These are phyloP conservation scores for Salix viminalis DNA, from an alignment of 345 rosid species.

Conservation along the genomic window DNA sequence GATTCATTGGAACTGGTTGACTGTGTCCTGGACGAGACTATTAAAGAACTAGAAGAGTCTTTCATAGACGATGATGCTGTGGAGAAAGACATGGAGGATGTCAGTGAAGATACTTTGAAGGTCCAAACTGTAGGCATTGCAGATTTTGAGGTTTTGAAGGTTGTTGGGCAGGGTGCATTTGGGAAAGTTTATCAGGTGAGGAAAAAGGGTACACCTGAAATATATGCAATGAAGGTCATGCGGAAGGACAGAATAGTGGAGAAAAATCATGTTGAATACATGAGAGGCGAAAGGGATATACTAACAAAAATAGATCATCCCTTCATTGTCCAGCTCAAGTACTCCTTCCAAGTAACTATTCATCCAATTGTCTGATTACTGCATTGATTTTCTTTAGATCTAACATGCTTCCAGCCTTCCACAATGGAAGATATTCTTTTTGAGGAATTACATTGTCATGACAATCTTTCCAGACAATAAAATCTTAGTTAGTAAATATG, in stretches of 20 bases:
- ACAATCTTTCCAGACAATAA: not conserved
- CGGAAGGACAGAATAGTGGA: slow-evolving; percentile 89
- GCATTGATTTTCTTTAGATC: not conserved
- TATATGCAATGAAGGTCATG: slow-evolving; percentile 98
- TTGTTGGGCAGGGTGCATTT: slow-evolving; percentile 95
- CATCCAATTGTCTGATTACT: not conserved
- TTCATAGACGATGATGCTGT: slow-evolving; percentile 22
- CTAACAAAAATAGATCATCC: slow-evolving; percentile 82
- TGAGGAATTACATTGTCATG: not conserved
- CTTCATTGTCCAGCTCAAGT: slow-evolving; percentile 80
- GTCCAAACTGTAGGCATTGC: slow-evolving; percentile 53
- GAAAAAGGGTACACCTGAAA: slow-evolving; percentile 73
- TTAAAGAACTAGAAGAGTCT: slow-evolving; percentile 36
- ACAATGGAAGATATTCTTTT: not conserved
- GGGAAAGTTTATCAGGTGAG: slow-evolving; percentile 92
- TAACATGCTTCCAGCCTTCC: not conserved
- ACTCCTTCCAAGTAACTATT: slow-evolving; percentile 73
- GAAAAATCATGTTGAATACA: slow-evolving; percentile 88
- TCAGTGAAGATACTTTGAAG: slow-evolving; percentile 21
- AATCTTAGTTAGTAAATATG: not conserved
- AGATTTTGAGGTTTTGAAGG: slow-evolving; percentile 80
- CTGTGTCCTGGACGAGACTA: slow-evolving; percentile 24
- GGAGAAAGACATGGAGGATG: slow-evolving; percentile 23
- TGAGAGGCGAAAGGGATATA: slow-evolving; percentile 94
- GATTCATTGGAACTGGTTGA: slow-evolving; percentile 49